phyloP scores from a whole-genome alignment of 2,329 filamentous ascomycete species.

The Eutypella sp. region DNA sequence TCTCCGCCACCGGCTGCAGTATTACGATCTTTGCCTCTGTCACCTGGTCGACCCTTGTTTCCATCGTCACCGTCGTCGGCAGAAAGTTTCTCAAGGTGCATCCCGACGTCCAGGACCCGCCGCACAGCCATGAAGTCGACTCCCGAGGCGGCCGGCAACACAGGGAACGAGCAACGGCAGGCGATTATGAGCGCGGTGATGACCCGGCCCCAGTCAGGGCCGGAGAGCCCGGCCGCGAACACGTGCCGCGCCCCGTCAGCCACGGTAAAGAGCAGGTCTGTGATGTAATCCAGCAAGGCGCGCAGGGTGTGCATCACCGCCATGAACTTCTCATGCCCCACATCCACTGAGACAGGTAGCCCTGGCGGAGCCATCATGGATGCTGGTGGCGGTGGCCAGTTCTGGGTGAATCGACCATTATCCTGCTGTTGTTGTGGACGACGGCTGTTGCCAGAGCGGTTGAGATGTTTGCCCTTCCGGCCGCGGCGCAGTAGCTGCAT shows the following conservation, averaged over 20 bases:
- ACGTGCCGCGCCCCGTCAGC: too few relatives aligned
- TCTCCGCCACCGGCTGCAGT: too few relatives aligned
- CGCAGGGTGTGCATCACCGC: conserved; percentile 19
- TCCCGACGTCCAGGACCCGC: conserved; percentile 32
- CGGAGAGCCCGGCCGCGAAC: conserved; percentile 33
- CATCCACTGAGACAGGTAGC: conserved; percentile 13
- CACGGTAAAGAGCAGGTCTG: too few relatives aligned
- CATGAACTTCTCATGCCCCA: conserved; percentile 16
- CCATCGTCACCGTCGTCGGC: conserved; percentile 8
- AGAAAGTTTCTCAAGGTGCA: conserved; percentile 34
- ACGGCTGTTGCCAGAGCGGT: too few relatives aligned
- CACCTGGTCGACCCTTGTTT: conserved; percentile 1
- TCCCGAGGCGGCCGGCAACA: conserved; percentile 31
- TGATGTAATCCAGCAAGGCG: conserved; percentile 28
- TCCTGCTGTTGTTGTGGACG: too few relatives aligned
- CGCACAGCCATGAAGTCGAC: conserved; percentile 36
- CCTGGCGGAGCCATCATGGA: conserved; percentile 19
- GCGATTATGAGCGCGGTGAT: conserved; percentile 37
- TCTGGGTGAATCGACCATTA: too few relatives aligned
- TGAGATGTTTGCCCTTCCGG: not conserved
- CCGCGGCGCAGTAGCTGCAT: conserved; percentile 2
- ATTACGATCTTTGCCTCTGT: not conserved
- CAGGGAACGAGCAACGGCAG: conserved; percentile 42
- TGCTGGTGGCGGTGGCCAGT: conserved; percentile 6
- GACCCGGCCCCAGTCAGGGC: conserved; percentile 39